Evolutionary conservation across 805 yeast species (phyloP), one percentile per base, ranked within the genome.

Genomic region (Ogataea nakhonphanomensis): DNA sequence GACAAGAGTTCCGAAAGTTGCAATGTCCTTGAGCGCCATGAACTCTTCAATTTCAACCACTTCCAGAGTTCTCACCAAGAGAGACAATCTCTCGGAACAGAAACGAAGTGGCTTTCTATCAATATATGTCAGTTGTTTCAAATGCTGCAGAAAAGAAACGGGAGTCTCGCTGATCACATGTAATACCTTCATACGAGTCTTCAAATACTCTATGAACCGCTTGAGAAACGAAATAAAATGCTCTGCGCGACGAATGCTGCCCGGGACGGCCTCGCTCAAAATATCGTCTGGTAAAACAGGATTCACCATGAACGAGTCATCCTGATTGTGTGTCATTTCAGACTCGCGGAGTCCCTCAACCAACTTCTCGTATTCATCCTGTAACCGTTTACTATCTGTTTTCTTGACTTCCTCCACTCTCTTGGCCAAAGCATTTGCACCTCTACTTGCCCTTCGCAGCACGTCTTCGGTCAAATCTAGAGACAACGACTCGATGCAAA

Each of bases 151-250:
- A 55, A 93, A 93, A 25, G 96, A 88, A 4, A 80, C 76, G 0
- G 99, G 99, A 0, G 99, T 93, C 61, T 93, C 99, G n/a, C 96
- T 87, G 30, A 93, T 89, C 26, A 93, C 99, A 66, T 91, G 96
- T 35, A 95, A 65, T 3, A 93, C 96, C 66, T 93, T 95, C 98
- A 93, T 93, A 64, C 99, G 78, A 3, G 97, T 91, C 57, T 91
- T 93, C 54, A 93, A 68, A 64, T 93, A 93, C 58, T 93, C 99
- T 23, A 93, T 86, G 51, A 93, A 85, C 49, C 99, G 70, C 55
- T 90, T 87, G 60, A 93, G 71, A 57, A 93, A 93, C 3, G 97
- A 88, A 11, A 93, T 82, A 55, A 93, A 93, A 67, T 93, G 99
- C 57, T 95, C 98, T 0, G 98, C 99, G 54, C 95, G 79, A 50